A percentile compares a stretch with the other conserved stretches of the same genome.
These are phyloP conservation scores for Termitomyces sp. DNA, from an alignment of 768 basidiomycete species.

Conservation along the genomic window DNA sequence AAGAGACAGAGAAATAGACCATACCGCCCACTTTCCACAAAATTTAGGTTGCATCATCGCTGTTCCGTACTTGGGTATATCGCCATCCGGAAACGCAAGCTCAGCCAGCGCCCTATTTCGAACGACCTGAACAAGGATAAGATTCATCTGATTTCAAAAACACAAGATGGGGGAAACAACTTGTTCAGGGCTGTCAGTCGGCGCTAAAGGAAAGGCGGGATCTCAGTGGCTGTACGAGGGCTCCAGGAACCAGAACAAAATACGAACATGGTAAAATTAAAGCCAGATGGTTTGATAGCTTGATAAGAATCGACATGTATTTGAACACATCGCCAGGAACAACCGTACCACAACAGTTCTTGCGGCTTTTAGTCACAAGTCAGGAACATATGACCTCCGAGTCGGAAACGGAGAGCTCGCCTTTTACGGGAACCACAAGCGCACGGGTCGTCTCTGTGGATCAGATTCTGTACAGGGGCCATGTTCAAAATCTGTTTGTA, in stretches of 20 bases:
- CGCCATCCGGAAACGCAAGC: conserved; percentile 56
- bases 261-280: conserved; percentile 75
- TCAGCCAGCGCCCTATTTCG: conserved; percentile 61
- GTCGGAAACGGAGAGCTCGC: conserved; percentile 31
- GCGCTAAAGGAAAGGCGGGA: conserved; percentile 37
- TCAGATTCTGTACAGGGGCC: conserved; percentile 64
- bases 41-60: conserved; percentile 61
- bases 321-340: conserved; percentile 69
- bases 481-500: conserved; percentile 72
- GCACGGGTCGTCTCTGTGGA: conserved; percentile 70
- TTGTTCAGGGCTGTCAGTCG: conserved; percentile 67
- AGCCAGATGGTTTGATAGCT: conserved; percentile 84
- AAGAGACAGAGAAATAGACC: conserved; percentile 14
- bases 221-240: background rate
- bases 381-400: background rate
- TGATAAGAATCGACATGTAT: conserved; percentile 79
- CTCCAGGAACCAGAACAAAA: background rate
- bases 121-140: conserved; percentile 5
- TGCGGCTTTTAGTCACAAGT: conserved; percentile 29
- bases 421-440: conserved; percentile 58
- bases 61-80: conserved; percentile 54
- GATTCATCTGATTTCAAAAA: background rate
- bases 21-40: conserved; percentile 84
- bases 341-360: conserved; percentile 37
- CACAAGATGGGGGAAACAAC: conserved; percentile 24